Evolutionary conservation across 1,139 yeast genomes (phyloP).

Genomic region (Geotrichum phurueaensis): DNA sequence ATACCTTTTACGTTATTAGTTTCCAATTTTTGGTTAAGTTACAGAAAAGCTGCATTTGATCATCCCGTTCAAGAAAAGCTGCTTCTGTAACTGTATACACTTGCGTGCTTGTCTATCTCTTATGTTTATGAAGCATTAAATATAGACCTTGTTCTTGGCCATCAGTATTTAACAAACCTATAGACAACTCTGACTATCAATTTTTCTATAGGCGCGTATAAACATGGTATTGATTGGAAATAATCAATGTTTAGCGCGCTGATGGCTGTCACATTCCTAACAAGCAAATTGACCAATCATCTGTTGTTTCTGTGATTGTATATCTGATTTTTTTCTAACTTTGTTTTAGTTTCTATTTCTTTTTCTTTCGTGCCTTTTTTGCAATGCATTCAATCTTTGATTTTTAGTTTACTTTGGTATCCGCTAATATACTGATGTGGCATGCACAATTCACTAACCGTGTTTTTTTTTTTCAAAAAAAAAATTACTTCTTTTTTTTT

Average conservation of each 20-base stretch:
- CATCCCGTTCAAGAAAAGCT: background rate
- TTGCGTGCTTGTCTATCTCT: background rate
- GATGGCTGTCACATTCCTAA: background rate
- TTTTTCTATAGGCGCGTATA: background rate
- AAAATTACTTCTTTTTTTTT: background rate
- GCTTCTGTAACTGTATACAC: background rate
- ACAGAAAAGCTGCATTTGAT: background rate
- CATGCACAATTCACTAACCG: background rate
- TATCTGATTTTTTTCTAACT: background rate
- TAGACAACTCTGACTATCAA: background rate
- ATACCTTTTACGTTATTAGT: too few relatives aligned
- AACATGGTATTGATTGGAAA: background rate
- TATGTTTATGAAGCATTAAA: background rate
- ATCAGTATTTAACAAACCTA: background rate
- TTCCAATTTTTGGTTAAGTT: background rate
- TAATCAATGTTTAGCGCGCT: background rate
- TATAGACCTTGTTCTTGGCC: background rate
- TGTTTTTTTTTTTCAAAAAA: background rate
- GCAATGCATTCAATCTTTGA: background rate
- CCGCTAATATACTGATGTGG: background rate
- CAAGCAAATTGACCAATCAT: background rate
- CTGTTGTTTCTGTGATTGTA: background rate
- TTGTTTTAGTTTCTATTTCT: background rate
- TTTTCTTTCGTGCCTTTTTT: background rate
- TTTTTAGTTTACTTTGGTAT: background rate